A percentile compares a stretch with the other conserved stretches of the same genome.
These are phyloP conservation scores for Takakia lepidozioides DNA, from an alignment of 225 moss, liverwort and hornwort genomes.

Conservation along the genomic window DNA sequence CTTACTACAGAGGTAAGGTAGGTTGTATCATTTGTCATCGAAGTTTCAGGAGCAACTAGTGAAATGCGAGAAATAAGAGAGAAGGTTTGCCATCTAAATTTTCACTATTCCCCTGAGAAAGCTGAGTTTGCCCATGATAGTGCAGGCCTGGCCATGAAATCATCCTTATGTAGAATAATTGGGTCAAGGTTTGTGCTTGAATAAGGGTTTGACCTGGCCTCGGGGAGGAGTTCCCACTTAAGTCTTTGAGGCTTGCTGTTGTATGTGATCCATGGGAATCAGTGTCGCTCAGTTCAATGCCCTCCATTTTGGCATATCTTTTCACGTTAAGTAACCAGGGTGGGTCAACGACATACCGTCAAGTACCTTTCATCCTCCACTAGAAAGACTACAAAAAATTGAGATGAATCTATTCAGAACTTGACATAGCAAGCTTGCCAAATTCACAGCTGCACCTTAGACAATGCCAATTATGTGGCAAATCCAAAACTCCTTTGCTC, in stretches of 20 bases:
- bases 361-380: background rate
- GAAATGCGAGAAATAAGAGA: no score
- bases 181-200: background rate
- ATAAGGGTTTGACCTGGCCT: background rate
- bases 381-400: background rate
- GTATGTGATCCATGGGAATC: constrained; percentile 18
- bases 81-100: background rate
- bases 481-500: no score
- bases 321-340: constrained; percentile 1
- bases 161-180: no score
- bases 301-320: constrained; percentile 48
- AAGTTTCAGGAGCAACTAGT: no score
- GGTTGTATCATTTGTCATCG: no score
- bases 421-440: no score
- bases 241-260: constrained; percentile 23
- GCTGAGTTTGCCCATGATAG: no score
- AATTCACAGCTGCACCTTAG: no score
- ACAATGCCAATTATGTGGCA: no score
- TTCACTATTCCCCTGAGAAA: background rate
- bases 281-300: constrained; percentile 30
- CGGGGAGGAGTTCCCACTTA: constrained; percentile 18
- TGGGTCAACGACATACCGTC: background rate
- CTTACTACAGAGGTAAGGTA: no score
- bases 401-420: background rate
- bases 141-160: no score